These are phyloP conservation scores for Endotrypanum monterogeii DNA, from an alignment of 208 protist genomes.

Conservation along the genomic window DNA sequence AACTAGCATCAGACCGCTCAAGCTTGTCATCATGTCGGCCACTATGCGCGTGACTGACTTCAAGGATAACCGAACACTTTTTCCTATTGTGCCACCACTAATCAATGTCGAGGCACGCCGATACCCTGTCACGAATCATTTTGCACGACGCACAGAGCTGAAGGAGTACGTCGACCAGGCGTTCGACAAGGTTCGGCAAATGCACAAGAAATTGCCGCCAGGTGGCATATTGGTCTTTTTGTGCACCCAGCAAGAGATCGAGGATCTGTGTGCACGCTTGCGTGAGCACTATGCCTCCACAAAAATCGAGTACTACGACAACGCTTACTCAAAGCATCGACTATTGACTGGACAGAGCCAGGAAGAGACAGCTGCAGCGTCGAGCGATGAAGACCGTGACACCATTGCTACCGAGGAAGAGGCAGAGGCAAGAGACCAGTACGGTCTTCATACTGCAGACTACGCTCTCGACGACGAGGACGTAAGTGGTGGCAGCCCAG, in stretches of 20 bases:
- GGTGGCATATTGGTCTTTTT: slow-evolving; percentile 98
- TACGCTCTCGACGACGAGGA: slow-evolving; percentile 57
- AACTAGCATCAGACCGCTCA: slow-evolving; percentile 78
- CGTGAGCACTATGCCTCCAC: slow-evolving; percentile 80
- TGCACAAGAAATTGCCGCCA: slow-evolving; percentile 97
- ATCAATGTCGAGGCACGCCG: slow-evolving; percentile 96
- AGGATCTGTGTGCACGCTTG: slow-evolving; percentile 86
- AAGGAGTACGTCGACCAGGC: slow-evolving; percentile 95
- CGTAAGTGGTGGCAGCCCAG: slow-evolving; percentile 5
- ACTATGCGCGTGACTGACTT: slow-evolving; percentile 94
- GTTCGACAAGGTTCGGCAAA: slow-evolving; percentile 95
- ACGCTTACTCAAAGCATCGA: slow-evolving; percentile 71
- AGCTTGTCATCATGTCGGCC: slow-evolving; percentile 93
- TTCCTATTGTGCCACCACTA: slow-evolving; percentile 93
- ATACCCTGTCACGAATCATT: slow-evolving; percentile 98
- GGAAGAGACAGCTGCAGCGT: slow-evolving; percentile 35
- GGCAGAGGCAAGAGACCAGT: slow-evolving; percentile 38
- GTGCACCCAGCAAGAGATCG: slow-evolving; percentile 96
- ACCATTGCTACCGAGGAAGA: slow-evolving; percentile 6
- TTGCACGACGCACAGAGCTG: slow-evolving; percentile 92
- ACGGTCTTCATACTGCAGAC: slow-evolving; percentile 35
- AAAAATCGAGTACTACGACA: slow-evolving; percentile 86
- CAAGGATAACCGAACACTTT: slow-evolving; percentile 95
- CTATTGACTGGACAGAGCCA: slow-evolving; percentile 44
- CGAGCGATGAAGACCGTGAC: slow-evolving; percentile 21